These are phyloP conservation scores for Echeveria elegans DNA, from an alignment of 164 flowering plant genomes.

Conservation along the genomic window DNA sequence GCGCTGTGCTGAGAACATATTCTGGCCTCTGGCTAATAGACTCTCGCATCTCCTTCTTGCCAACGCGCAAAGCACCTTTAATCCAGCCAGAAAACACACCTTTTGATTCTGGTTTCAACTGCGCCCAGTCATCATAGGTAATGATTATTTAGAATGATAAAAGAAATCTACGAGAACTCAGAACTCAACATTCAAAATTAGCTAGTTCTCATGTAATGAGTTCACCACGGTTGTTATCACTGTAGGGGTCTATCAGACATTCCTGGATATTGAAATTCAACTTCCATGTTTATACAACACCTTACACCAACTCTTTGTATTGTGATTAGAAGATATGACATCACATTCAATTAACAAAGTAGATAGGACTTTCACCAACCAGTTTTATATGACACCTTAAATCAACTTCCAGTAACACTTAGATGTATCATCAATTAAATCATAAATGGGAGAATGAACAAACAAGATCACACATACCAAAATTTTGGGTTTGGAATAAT, in stretches of 20 bases:
- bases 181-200: background rate
- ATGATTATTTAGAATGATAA: conserved; percentile 26
- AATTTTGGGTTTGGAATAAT: conserved; percentile 70
- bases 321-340: background rate
- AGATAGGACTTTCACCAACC: background rate
- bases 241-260: background rate
- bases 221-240: background rate
- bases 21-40: conserved; percentile 49
- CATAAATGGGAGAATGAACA: background rate
- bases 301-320: background rate
- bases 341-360: background rate
- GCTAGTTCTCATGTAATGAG: background rate
- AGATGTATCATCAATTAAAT: too few species aligned
- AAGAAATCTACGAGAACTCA: background rate
- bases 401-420: background rate
- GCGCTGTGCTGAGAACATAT: conserved; percentile 40
- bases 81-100: conserved; percentile 67
- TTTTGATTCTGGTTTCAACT: conserved; percentile 55
- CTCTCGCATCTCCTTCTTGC: conserved; percentile 72
- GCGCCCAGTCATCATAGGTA: conserved; percentile 58
- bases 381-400: background rate
- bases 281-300: background rate
- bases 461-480: conserved; percentile 28
- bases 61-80: conserved; percentile 60
- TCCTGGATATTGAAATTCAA: background rate